Conservation (phyloP, 1,284 basidiomycete species). For the Meripilus lineatus region DNA sequence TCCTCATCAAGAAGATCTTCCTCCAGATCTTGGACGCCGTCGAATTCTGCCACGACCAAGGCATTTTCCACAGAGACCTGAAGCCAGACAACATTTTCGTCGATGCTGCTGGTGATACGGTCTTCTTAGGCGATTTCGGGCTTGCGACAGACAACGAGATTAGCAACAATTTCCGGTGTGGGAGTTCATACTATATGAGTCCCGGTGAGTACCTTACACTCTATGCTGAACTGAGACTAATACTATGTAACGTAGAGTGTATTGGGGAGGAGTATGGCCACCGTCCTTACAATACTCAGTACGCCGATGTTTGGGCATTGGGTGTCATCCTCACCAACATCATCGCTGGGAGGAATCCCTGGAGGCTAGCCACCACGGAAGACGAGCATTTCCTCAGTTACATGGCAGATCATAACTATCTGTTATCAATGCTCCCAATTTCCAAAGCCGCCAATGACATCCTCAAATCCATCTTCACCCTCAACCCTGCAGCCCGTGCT, state of each 20-base stretch:
- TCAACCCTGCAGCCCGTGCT: slow-evolving; percentile 46
- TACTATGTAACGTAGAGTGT: slow-evolving; percentile 20
- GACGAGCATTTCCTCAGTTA: slow-evolving; percentile 67
- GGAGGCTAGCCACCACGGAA: slow-evolving; percentile 69
- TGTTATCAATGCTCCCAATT: slow-evolving; percentile 73
- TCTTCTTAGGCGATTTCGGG: slow-evolving; percentile 63
- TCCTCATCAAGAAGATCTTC: slow-evolving; percentile 46
- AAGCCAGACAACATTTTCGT: slow-evolving; percentile 74
- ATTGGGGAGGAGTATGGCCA: slow-evolving; percentile 20
- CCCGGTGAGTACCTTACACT: slow-evolving; percentile 35
- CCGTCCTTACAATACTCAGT: slow-evolving; percentile 16
- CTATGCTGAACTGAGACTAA: neutral
- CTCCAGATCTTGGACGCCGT: slow-evolving; percentile 61
- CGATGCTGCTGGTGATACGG: slow-evolving; percentile 36
- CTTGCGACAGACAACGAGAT: slow-evolving; percentile 50
- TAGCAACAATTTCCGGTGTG: slow-evolving; percentile 45
- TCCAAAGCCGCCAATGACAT: slow-evolving; percentile 53
- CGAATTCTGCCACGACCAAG: slow-evolving; percentile 51
- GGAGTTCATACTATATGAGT: slow-evolving; percentile 53
- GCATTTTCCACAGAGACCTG: slow-evolving; percentile 65
- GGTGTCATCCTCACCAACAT: slow-evolving; percentile 52
- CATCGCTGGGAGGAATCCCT: slow-evolving; percentile 87
- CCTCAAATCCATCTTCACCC: slow-evolving; percentile 55
- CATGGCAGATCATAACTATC: slow-evolving; percentile 52
- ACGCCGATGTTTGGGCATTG: slow-evolving; percentile 26